Evolutionary conservation across 2,329 filamentous ascomycete species (phyloP).

Genomic region (Phialocephala subalpina): DNA sequence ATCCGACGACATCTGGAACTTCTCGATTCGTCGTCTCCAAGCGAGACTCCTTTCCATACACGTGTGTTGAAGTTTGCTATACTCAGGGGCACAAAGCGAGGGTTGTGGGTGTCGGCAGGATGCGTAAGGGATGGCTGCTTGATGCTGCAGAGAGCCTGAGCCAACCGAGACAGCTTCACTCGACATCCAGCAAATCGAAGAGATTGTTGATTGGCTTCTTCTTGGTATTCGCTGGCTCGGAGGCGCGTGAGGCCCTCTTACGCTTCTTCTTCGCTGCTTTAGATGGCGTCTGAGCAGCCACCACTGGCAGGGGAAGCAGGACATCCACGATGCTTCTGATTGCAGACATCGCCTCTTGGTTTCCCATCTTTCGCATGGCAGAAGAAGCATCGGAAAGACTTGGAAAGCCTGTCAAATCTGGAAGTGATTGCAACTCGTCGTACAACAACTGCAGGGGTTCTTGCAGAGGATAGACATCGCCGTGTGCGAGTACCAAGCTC

Average conservation of each 20-base stretch:
- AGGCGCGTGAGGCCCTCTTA: conserved; percentile 27
- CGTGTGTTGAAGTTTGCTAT: neutral
- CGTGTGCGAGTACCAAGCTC: conserved; percentile 28
- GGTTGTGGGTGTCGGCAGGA: neutral
- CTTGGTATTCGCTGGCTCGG: neutral
- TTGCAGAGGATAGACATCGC: conserved; percentile 15
- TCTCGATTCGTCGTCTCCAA: neutral
- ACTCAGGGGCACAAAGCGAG: neutral
- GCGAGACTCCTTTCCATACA: neutral
- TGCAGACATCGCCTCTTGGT: neutral
- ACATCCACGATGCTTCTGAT: conserved; percentile 22
- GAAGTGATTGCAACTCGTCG: conserved; percentile 34
- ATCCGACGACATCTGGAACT: too few relatives aligned
- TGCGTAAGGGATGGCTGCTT: neutral
- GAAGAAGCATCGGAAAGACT: conserved; percentile 23
- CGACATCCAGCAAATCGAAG: conserved; percentile 35
- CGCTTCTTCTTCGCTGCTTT: conserved; percentile 32
- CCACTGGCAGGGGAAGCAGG: conserved; percentile 24
- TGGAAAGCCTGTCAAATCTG: conserved; percentile 31
- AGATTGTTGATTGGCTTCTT: conserved; percentile 37
- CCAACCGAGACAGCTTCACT: conserved; percentile 18
- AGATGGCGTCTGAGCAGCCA: conserved; percentile 6
- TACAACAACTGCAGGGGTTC: conserved; percentile 23
- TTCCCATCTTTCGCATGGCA: conserved; percentile 21
- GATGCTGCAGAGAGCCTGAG: neutral